phyloP scores from a whole-genome alignment of 768 basidiomycete genomes.

The Crepidotus variabilis region DNA sequence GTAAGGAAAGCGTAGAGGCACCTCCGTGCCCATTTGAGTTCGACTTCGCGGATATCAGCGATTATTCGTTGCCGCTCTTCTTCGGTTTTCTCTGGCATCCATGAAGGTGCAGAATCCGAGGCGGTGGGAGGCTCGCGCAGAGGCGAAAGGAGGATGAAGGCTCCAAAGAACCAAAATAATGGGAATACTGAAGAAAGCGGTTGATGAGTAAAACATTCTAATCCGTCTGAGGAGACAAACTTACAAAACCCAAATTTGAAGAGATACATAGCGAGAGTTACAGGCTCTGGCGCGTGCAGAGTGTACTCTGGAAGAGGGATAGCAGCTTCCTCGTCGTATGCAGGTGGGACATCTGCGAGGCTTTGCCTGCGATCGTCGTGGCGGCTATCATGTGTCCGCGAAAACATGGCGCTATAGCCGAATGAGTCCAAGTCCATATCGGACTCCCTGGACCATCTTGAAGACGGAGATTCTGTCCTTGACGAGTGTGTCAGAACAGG shows the following conservation, averaged over 20 bases:
- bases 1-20: slow-evolving; percentile 51
- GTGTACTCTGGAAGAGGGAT: slow-evolving; percentile 32
- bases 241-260: slow-evolving; percentile 64
- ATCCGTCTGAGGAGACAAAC: slow-evolving; percentile 17
- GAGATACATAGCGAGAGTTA: slow-evolving; percentile 55
- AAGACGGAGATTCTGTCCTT: slow-evolving; percentile 11
- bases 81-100: slow-evolving; percentile 55
- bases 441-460: slow-evolving; percentile 14
- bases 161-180: slow-evolving; percentile 58
- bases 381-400: slow-evolving; percentile 34
- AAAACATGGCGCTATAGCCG: slow-evolving; percentile 31
- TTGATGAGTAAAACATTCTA: not conserved
- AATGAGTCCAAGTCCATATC: slow-evolving; percentile 27
- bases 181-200: slow-evolving; percentile 44
- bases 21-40: slow-evolving; percentile 54
- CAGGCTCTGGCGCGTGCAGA: slow-evolving; percentile 39
- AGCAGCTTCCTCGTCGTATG: slow-evolving; percentile 40
- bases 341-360: slow-evolving; percentile 32
- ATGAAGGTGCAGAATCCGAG: slow-evolving; percentile 29
- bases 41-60: slow-evolving; percentile 40
- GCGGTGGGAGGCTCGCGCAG: slow-evolving; percentile 37
- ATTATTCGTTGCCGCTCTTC: slow-evolving; percentile 46
- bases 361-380: slow-evolving; percentile 29
- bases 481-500: slow-evolving; percentile 17
- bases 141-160: slow-evolving; percentile 51